These are phyloP conservation scores for Chamaecrista fasciculata DNA, from an alignment of 306 rosid species.

Conservation along the genomic window DNA sequence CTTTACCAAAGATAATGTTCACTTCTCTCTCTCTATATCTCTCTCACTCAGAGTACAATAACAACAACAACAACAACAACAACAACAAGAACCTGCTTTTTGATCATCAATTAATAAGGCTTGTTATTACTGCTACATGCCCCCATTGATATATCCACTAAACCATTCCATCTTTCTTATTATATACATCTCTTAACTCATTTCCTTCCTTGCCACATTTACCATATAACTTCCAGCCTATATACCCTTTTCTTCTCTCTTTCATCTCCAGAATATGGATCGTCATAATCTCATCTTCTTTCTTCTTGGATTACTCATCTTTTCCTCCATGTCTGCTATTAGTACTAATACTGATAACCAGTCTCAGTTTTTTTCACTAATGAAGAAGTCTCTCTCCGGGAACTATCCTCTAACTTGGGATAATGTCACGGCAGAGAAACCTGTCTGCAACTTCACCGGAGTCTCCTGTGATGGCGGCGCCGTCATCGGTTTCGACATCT, in stretches of 20 bases:
- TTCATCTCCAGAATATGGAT: slow-evolving; percentile 36
- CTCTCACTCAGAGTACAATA: too few species aligned
- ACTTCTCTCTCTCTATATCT: slow-evolving; percentile 26
- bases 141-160: slow-evolving; percentile 46
- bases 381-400: slow-evolving; percentile 54
- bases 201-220: slow-evolving; percentile 37
- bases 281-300: slow-evolving; percentile 36
- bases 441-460: slow-evolving; percentile 64
- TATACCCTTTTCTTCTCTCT: slow-evolving; percentile 15
- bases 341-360: slow-evolving; percentile 36
- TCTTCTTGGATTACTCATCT: slow-evolving; percentile 27
- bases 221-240: slow-evolving; percentile 24
- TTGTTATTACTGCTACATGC: slow-evolving; percentile 39
- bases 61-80: too few species aligned
- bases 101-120: slow-evolving; percentile 45
- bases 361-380: slow-evolving; percentile 44
- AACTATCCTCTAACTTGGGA: slow-evolving; percentile 54
- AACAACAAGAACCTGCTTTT: slow-evolving; percentile 53
- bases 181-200: slow-evolving; percentile 55
- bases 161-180: slow-evolving; percentile 52
- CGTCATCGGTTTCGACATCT: slow-evolving; percentile 51
- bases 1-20: slow-evolving; percentile 69
- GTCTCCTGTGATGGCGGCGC: slow-evolving; percentile 54
- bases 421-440: slow-evolving; percentile 24
- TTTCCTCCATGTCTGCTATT: slow-evolving; percentile 27